Evolutionary conservation across 2,329 filamentous ascomycete genomes (phyloP).

Genomic region (Nemania sp.): DNA sequence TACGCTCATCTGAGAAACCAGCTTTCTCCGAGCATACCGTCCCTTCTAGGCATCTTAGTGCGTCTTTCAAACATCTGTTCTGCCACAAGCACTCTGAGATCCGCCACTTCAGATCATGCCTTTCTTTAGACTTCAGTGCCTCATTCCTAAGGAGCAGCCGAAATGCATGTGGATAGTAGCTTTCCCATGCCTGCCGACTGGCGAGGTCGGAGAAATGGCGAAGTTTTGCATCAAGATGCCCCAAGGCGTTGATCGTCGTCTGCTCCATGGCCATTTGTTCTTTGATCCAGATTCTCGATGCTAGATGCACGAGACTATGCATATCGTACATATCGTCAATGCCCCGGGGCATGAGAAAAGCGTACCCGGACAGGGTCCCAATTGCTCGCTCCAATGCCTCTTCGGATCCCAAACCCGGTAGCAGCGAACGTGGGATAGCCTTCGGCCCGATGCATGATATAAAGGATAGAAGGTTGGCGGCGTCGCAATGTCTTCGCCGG

Average conservation of each 20-base stretch:
- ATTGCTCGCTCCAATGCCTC: background rate
- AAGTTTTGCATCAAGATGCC: slow-evolving; percentile 34
- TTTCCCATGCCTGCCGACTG: too few relatives aligned
- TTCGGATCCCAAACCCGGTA: slow-evolving; percentile 31
- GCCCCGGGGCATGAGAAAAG: slow-evolving; percentile 4
- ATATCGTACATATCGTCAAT: slow-evolving; percentile 8
- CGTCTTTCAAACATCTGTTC: too few relatives aligned
- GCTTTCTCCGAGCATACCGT: too few relatives aligned
- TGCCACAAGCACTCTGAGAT: too few relatives aligned
- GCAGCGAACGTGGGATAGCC: slow-evolving; percentile 43
- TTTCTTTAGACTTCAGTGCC: background rate
- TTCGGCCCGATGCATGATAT: slow-evolving; percentile 45
- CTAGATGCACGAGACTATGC: slow-evolving; percentile 14
- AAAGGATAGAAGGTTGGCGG: slow-evolving; percentile 44
- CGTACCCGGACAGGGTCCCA: slow-evolving; percentile 6
- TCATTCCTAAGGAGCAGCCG: background rate
- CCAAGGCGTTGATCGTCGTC: background rate
- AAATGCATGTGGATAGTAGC: slow-evolving; percentile 10
- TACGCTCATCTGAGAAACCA: too few relatives aligned
- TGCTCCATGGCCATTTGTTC: background rate
- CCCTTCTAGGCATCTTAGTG: too few relatives aligned
- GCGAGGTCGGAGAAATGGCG: slow-evolving; percentile 6
- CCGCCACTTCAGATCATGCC: too few relatives aligned
- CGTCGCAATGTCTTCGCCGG: slow-evolving; percentile 31
- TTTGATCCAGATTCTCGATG: slow-evolving; percentile 2